A percentile compares a stretch with the other conserved stretches of the same genome.
These are phyloP conservation scores for Hypoxylon trugodes DNA, from an alignment of 495 filamentous ascomycete species.

Conservation along the genomic window DNA sequence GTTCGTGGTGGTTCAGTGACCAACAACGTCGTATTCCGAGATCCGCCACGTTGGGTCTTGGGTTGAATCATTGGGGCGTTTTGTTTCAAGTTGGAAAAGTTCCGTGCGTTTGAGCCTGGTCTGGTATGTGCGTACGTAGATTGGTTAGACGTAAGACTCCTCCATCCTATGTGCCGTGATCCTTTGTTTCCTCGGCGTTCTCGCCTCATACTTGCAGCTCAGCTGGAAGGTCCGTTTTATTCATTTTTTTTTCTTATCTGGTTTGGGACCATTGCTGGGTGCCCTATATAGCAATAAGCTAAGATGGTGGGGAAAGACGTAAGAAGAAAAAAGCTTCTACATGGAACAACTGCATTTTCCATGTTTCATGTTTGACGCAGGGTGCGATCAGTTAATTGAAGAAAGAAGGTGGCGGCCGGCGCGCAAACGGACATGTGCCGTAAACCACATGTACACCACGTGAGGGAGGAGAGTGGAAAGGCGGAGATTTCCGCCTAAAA, in stretches of 20 bases:
- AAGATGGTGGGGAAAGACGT: no score
- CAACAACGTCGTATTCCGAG: conserved; percentile 26
- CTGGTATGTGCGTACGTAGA: neutral
- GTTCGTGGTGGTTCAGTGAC: no score
- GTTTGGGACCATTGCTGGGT: no score
- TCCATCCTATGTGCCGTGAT: neutral
- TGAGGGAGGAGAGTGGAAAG: conserved; percentile 11
- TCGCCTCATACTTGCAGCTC: conserved; percentile 10
- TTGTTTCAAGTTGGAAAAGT: no score
- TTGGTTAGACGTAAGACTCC: neutral
- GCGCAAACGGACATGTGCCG: conserved; percentile 4
- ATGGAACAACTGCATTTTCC: no score
- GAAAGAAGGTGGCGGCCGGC: conserved; percentile 21
- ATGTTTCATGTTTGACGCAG: conserved; percentile 5
- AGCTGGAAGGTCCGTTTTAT: neutral
- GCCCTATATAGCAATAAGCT: no score
- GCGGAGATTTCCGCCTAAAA: neutral
- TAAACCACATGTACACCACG: conserved; percentile 27
- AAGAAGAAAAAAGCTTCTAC: no score
- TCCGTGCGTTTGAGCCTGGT: neutral
- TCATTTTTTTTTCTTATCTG: neutral
- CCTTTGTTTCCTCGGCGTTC: neutral
- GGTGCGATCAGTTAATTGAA: neutral
- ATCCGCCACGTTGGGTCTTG: conserved; percentile 9
- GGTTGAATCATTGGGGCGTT: no score